phyloP scores from a whole-genome alignment of 2,329 filamentous ascomycete genomes.

The Thermomyces lanuginosus region DNA sequence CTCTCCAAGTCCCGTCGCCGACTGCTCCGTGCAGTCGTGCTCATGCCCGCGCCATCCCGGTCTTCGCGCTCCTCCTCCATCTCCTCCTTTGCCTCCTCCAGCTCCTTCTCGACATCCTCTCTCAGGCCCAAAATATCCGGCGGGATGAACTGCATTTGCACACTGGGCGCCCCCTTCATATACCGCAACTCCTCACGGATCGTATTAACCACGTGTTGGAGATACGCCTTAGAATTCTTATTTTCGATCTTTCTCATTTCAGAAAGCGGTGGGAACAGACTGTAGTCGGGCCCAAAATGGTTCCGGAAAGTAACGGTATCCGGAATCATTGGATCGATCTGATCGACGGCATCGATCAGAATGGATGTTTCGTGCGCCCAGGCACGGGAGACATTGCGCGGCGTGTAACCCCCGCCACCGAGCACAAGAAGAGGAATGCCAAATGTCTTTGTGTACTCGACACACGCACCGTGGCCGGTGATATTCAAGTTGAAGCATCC shows the following conservation, averaged over 20 bases:
- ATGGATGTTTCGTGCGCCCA: constrained; percentile 96
- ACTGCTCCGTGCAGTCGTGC: constrained; percentile 5
- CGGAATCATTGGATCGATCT: constrained; percentile 58
- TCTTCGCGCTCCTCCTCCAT: constrained; percentile 27
- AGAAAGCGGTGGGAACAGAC: constrained; percentile 74
- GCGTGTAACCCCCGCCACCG: constrained; percentile 90
- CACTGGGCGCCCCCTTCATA: constrained; percentile 68
- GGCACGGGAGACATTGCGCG: constrained; percentile 84
- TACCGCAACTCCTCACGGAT: constrained; percentile 77
- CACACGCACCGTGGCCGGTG: constrained; percentile 79
- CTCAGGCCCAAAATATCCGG: constrained; percentile 49
- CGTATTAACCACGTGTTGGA: constrained; percentile 59
- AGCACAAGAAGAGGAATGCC: constrained; percentile 73
- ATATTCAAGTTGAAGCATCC: constrained; percentile 96
- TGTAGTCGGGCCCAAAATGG: constrained; percentile 76
- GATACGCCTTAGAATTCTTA: constrained; percentile 58
- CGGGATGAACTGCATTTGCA: constrained; percentile 67
- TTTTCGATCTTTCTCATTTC: constrained; percentile 54
- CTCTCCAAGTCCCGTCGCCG: constrained; percentile 21
- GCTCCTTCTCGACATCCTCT: constrained; percentile 32
- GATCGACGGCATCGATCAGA: constrained; percentile 57
- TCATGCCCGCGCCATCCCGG: constrained; percentile 14
- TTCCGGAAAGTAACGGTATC: constrained; percentile 68
- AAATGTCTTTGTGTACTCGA: constrained; percentile 71
- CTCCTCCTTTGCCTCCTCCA: constrained; percentile 26